Conservation (phyloP, 768 basidiomycete species). For the Xerocomus spinulosus region DNA sequence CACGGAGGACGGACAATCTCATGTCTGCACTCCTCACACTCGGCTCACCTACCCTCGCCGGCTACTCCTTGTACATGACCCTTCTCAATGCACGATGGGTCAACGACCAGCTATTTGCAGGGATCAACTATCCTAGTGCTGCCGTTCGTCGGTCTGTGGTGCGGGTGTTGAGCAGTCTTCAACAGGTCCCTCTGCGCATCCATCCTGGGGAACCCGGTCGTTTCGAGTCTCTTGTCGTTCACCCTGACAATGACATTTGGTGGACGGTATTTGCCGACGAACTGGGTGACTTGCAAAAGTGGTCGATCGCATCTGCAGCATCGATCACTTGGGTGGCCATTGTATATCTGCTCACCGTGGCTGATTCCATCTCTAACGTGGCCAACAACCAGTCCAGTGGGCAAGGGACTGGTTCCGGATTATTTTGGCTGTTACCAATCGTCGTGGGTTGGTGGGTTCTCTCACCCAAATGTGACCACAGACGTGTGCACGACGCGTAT, state of each 20-base stretch:
- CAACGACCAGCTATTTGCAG: constrained; percentile 28
- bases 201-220: constrained; percentile 22
- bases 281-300: constrained; percentile 37
- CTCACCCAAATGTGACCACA: constrained; percentile 36
- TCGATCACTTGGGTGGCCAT: constrained; percentile 42
- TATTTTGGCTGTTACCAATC: constrained; percentile 42
- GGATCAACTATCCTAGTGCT: constrained; percentile 22
- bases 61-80: too few relatives aligned
- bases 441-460: constrained; percentile 39
- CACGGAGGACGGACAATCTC: constrained; percentile 37
- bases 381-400: constrained; percentile 21
- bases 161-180: constrained; percentile 35
- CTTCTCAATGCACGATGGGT: too few relatives aligned
- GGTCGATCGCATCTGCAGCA: constrained; percentile 36
- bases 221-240: constrained; percentile 42
- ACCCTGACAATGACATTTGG: constrained; percentile 40
- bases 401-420: constrained; percentile 38
- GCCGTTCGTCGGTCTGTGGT: constrained; percentile 18
- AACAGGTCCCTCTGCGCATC: constrained; percentile 36
- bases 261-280: constrained; percentile 36
- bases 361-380: constrained; percentile 14
- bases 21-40: constrained; percentile 40
- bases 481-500: constrained; percentile 23
- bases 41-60: constrained; percentile 43
- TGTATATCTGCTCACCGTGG: constrained; percentile 31